phyloP scores from a whole-genome alignment of 257 asterid genomes.

The Solanum ossicruentum region DNA sequence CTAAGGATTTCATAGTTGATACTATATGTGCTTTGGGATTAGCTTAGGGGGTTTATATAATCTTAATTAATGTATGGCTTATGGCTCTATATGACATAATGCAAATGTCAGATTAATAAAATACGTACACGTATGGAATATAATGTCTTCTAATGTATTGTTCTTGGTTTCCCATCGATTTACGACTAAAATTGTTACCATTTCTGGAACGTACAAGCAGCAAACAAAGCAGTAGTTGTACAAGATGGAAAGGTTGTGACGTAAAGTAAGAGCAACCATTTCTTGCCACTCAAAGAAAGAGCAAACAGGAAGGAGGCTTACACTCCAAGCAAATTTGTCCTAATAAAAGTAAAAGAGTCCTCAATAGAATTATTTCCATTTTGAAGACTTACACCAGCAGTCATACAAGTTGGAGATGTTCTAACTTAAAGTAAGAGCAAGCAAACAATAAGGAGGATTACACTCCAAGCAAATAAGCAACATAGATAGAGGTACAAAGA shows the following conservation, averaged over 20 bases:
- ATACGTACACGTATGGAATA: not conserved
- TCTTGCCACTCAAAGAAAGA: not conserved
- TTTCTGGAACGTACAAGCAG: not conserved
- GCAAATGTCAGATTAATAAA: not conserved
- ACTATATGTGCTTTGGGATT: not conserved
- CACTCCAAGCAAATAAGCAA: not conserved
- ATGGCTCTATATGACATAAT: slow-evolving; percentile 9
- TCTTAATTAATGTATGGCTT: not conserved
- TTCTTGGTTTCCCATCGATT: not conserved
- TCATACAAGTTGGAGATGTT: not conserved
- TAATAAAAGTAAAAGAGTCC: too few species aligned
- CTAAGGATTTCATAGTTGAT: not conserved
- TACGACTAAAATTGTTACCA: not conserved
- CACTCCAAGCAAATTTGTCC: not conserved
- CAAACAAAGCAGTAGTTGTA: not conserved
- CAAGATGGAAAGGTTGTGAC: not conserved
- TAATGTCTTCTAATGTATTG: not conserved
- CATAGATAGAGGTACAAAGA: not conserved
- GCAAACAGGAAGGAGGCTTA: slow-evolving; percentile 1
- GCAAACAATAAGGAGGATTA: not conserved
- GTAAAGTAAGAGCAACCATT: not conserved
- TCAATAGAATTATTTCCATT: not conserved
- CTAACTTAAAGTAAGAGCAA: not conserved
- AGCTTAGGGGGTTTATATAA: not conserved
- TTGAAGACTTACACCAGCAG: not conserved